Conservation (phyloP, 441 rosid genomes). For the Omphalea diandra region DNA sequence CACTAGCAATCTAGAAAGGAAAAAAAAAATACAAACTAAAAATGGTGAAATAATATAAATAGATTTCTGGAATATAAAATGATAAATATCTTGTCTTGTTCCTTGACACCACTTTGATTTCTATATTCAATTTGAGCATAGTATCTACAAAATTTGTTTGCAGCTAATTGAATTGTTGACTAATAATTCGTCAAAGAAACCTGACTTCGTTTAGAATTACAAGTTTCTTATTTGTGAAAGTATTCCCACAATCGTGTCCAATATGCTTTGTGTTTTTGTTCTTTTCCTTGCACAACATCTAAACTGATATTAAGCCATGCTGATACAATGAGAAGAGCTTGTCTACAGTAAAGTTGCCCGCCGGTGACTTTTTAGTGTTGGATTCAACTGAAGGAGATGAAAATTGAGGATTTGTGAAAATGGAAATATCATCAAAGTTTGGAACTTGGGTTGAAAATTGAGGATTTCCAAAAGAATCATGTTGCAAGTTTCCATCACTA, state of each 20-base stretch:
- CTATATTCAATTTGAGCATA: neutral
- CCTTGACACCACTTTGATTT: neutral
- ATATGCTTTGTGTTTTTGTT: neutral
- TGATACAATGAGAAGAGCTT: neutral
- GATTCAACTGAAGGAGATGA: too few relatives aligned
- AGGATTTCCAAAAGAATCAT: neutral
- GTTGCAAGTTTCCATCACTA: too few relatives aligned
- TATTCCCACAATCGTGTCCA: constrained; percentile 5
- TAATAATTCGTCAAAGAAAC: neutral
- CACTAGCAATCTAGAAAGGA: neutral
- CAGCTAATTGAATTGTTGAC: constrained; percentile 4
- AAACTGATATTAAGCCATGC: constrained; percentile 4
- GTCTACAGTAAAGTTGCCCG: neutral
- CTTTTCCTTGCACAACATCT: neutral
- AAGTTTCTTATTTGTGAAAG: neutral
- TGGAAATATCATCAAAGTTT: neutral
- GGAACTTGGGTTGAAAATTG: constrained; percentile 2
- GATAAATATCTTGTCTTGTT: neutral
- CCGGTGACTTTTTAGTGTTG: neutral
- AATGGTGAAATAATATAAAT: neutral
- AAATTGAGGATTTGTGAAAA: neutral
- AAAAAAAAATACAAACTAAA: neutral
- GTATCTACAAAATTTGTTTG: neutral
- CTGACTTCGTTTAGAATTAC: neutral
- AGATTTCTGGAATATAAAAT: neutral